These are phyloP conservation scores for Epichloe gansuensis DNA, from an alignment of 2,329 filamentous ascomycete species.

Conservation along the genomic window DNA sequence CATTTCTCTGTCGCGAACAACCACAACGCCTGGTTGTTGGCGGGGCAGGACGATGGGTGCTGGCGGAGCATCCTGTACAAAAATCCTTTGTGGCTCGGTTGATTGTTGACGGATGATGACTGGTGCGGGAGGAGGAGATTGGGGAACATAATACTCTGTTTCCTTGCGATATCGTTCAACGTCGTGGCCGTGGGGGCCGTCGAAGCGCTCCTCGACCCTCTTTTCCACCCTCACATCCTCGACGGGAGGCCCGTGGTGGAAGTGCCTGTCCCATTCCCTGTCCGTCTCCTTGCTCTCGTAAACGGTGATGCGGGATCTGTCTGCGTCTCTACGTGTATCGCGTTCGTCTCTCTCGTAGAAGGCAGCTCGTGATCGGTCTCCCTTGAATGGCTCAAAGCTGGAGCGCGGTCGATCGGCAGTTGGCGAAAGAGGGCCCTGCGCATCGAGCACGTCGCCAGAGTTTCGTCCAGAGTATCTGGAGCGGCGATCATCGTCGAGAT, in stretches of 20 bases:
- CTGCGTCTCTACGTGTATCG: constrained; percentile 16
- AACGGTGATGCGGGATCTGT: constrained; percentile 20
- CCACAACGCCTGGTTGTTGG: constrained; percentile 31
- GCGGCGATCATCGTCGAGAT: constrained; percentile 33
- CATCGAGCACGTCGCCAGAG: constrained; percentile 29
- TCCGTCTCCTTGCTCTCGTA: constrained; percentile 22
- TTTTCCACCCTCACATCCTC: constrained; percentile 43
- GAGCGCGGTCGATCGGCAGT: constrained; percentile 37
- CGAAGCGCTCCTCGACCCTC: constrained; percentile 36
- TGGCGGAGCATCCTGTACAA: constrained; percentile 45
- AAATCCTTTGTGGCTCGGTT: constrained; percentile 45
- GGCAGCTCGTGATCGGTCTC: constrained; percentile 24
- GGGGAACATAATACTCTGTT: constrained; percentile 46
- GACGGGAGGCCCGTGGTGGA: constrained; percentile 28
- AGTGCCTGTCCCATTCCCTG: constrained; percentile 32
- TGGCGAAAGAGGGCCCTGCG: constrained; percentile 25
- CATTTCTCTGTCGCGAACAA: constrained; percentile 29
- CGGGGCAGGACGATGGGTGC: constrained; percentile 37
- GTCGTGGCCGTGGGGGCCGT: constrained; percentile 33
- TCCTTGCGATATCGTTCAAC: constrained; percentile 48
- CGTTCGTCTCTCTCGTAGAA: constrained; percentile 35
- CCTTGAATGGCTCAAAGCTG: constrained; percentile 29
- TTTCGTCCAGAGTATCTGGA: constrained; percentile 30
- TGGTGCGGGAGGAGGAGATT: constrained; percentile 35
- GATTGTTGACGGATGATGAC: constrained; percentile 44